Conservation (phyloP, 2,329 filamentous ascomycete genomes). For the Purpureocillium lavendulum region DNA sequence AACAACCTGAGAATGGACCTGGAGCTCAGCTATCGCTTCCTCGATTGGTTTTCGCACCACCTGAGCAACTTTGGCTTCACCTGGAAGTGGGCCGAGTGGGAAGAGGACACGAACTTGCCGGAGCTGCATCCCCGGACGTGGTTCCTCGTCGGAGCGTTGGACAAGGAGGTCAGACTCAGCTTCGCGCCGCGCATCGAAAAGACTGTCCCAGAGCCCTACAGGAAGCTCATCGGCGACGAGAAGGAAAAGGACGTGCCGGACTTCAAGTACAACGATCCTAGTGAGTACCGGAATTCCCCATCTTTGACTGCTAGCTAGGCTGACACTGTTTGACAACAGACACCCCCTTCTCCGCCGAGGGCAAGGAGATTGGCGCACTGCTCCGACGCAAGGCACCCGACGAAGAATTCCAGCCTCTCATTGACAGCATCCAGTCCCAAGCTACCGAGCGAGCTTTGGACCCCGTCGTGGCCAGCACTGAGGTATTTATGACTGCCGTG, state of each 20-base stretch:
- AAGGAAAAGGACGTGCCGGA: conserved; percentile 95
- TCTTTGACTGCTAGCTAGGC: neutral
- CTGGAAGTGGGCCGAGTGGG: conserved; percentile 99
- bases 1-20: conserved; percentile 77
- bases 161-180: conserved; percentile 94
- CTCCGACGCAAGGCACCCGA: conserved; percentile 79
- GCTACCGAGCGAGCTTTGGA: conserved; percentile 66
- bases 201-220: conserved; percentile 78
- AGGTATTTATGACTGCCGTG: conserved; percentile 88
- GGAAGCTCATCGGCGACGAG: conserved; percentile 69
- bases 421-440: conserved; percentile 73
- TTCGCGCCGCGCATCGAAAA: conserved; percentile 95
- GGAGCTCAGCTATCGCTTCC: conserved; percentile 76
- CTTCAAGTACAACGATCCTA: conserved; percentile 77
- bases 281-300: conserved; percentile 36
- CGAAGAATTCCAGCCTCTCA: conserved; percentile 74
- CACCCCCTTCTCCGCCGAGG: conserved; percentile 75
- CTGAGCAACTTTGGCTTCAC: conserved; percentile 98
- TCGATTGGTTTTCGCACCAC: conserved; percentile 98
- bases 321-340: conserved; percentile 32
- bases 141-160: conserved; percentile 82
- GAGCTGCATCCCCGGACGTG: conserved; percentile 81
- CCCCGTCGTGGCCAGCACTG: conserved; percentile 76
- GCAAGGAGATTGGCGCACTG: conserved; percentile 70
- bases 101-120: conserved; percentile 72